Percentiles rank a stretch among this genome's conserved stretches.
These are phyloP conservation scores for Cerioporus squamosus DNA, from an alignment of 1,284 basidiomycete species.

Conservation along the genomic window DNA sequence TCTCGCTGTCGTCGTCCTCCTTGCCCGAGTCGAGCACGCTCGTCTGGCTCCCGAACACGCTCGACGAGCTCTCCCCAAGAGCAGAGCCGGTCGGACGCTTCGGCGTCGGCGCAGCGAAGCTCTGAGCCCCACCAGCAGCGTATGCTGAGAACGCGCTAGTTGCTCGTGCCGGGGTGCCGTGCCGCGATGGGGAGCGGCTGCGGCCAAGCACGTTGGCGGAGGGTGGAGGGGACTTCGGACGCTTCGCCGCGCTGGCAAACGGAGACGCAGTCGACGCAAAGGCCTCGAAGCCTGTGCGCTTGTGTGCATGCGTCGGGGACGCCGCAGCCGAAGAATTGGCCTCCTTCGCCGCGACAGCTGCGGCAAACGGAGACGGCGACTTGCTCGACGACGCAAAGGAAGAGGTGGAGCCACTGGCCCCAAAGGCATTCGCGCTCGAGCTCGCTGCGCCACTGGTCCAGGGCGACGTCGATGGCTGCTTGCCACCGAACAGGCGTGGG, in stretches of 20 bases:
- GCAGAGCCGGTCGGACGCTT: conserved; percentile 45
- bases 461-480: conserved; percentile 28
- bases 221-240: conserved; percentile 36
- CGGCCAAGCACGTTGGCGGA: conserved; percentile 22
- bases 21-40: conserved; percentile 17
- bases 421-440: conserved; percentile 27
- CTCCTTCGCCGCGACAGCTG: conserved; percentile 8
- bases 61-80: conserved; percentile 31
- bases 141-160: conserved; percentile 67
- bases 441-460: conserved; percentile 19
- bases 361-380: conserved; percentile 17
- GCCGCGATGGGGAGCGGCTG: conserved; percentile 30
- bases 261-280: conserved; percentile 75
- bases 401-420: conserved; percentile 1
- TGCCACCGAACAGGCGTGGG: conserved; percentile 61
- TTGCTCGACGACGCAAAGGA: conserved; percentile 14
- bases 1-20: conserved; percentile 27
- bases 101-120: conserved; percentile 52
- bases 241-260: conserved; percentile 56
- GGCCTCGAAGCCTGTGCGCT: conserved; percentile 66
- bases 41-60: conserved; percentile 23
- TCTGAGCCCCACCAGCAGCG: conserved; percentile 49
- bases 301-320: conserved; percentile 18
- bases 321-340: conserved; percentile 7
- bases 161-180: conserved; percentile 19